Conservation (phyloP, 1,139 yeast genomes). For the Blastobotrys ciferrii region DNA sequence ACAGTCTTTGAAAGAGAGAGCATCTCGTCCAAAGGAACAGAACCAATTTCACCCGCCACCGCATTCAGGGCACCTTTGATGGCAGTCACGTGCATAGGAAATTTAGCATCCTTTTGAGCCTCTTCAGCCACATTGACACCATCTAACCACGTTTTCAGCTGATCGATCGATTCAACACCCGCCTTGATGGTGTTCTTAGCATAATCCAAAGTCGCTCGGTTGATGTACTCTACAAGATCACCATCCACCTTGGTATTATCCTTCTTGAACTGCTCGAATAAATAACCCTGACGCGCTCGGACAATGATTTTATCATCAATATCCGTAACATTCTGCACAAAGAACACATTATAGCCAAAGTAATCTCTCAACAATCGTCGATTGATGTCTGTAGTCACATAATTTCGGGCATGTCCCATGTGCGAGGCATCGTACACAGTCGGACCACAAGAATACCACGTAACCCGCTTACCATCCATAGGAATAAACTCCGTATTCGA, state of each 20-base stretch:
- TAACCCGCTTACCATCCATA: slow-evolving; percentile 54
- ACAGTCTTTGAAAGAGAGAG: slow-evolving; percentile 62
- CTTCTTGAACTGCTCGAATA: slow-evolving; percentile 57
- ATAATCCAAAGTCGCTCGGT: slow-evolving; percentile 41
- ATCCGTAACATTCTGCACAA: slow-evolving; percentile 96
- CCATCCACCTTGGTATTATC: slow-evolving; percentile 32
- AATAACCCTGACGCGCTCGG: slow-evolving; percentile 85
- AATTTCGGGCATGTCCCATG: slow-evolving; percentile 99
- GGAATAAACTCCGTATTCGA: slow-evolving; percentile 76
- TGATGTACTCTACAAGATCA: slow-evolving; percentile 43
- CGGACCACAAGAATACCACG: slow-evolving; percentile 99
- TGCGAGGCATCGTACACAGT: slow-evolving; percentile 97
- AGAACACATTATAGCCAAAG: slow-evolving; percentile 81
- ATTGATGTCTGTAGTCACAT: slow-evolving; percentile 89
- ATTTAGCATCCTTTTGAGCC: slow-evolving; percentile 65
- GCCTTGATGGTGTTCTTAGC: slow-evolving; percentile 58
- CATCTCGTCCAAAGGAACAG: slow-evolving; percentile 41
- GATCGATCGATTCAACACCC: slow-evolving; percentile 31
- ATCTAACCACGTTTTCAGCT: slow-evolving; percentile 53
- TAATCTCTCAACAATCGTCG: slow-evolving; percentile 85
- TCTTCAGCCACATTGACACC: slow-evolving; percentile 50
- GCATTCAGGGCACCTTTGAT: slow-evolving; percentile 51
- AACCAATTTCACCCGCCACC: slow-evolving; percentile 23
- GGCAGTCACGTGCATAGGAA: slow-evolving; percentile 80
- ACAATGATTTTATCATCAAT: slow-evolving; percentile 95